Base-by-base conservation (phyloP, 148 eudicot species). In the Silene uniflora region DNA sequence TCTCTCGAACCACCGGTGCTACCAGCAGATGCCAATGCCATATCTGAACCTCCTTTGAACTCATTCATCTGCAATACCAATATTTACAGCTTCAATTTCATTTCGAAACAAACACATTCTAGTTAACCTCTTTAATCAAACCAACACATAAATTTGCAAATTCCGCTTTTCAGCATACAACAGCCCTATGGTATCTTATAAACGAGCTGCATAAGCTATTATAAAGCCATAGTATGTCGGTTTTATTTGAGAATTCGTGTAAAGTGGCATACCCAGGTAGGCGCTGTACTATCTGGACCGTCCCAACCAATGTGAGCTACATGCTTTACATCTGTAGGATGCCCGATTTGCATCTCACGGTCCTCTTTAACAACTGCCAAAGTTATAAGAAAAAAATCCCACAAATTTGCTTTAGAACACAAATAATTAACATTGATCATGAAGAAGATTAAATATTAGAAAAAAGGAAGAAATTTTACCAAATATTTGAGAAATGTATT, bases 281-380 rank as follows among this genome's bases (percentile, higher is more conserved):
- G 97, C 67, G 91, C 84, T 69, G 75, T 82, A n/a, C 92, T 87
- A 82, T 88, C 81, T 7, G 86, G 80, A 54, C 92, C 92, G 76
- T 88, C 92, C 88, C 85, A 85, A 1, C 97, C 97, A 29, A 91
- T 91, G 56, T 91, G 97, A 21, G 94, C 89, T 46, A 91, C 89
- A 75, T 91, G 97, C 77, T 91, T 91, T 60, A 90, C 94, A 86
- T 90, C 91, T 14, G 94, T 91, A 39, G 97, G 97, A 13, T 27
- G 75, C 73, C 97, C 97, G 74, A 91, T 91, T 77, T 91, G 92
- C 60, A 91, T 79, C 78, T 91, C 97, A 14, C 85, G 81, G 49
- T 89, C 92, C 58, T 87, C 92, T 84, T 87, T 91, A 52, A 87
- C 90, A 71, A 84, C 91, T 88, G 75, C 73, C 75, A 65, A 22